Evolutionary conservation across 2,329 filamentous ascomycete species (phyloP), one percentile per base, ranked within the genome.

Genomic region (Fusarium xylarioides): DNA sequence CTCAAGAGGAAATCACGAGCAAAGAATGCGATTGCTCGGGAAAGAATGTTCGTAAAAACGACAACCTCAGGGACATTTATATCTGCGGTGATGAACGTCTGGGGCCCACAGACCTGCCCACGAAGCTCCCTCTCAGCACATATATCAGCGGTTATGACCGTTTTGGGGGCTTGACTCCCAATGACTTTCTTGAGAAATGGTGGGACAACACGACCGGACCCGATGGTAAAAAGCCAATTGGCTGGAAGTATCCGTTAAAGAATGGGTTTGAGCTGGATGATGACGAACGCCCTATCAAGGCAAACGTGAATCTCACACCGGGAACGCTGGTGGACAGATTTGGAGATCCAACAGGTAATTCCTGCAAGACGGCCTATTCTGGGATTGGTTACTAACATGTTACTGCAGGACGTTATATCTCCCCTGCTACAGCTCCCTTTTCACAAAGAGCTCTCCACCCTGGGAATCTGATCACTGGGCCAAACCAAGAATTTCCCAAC

Each of bases 251-350:
- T 4, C 72, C 72, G 7, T 30, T 44, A 1, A 43, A 70, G 30
- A 37, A 74, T 4, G 64, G 86, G 3, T 88, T 86, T 55, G 73
- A 81, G n/a, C 55, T 84, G 1, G 79, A 82, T 61, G 78, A 77
- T 4, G 62, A 74, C 1, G 78, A 79, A 0, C 66, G 76, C 1
- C 78, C 82, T 3, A 85, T 87, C 35, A 76, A 80, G 16, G 83
- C 82, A 5, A 84, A 81, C 28, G 78, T 84, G 60, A 82, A 81
- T 2, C 74, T 88, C 0, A 63, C 68, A 3, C 76, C 75, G 0
- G 86, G 85, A 10, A 80, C 81, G 12, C 77, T 85, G 26, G 68
- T 88, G 5, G 86, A 88, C 74, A 80, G 85, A 1, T 88, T 88
- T 46, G 86, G 86, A 43, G 70, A 62, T 4, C 16, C 49, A 3